A percentile compares a stretch with the other conserved stretches of the same genome.
Conservation (phyloP, 176 grass and related monocot species). For the Chloris gayana region DNA sequence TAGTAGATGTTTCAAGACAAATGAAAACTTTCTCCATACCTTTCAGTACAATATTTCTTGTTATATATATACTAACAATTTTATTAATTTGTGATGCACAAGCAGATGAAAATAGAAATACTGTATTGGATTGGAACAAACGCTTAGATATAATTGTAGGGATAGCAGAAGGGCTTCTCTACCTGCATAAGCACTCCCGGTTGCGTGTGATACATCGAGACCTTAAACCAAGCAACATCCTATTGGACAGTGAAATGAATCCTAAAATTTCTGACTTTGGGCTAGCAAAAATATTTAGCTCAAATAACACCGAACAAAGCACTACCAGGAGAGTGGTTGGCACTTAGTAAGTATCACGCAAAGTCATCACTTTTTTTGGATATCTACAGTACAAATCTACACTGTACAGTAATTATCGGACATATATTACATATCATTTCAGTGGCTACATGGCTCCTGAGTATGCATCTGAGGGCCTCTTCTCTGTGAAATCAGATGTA, state of each 20-base stretch:
- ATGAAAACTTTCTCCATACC: too few species aligned
- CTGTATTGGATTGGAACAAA: slow-evolving; percentile 37
- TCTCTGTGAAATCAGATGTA: slow-evolving; percentile 8
- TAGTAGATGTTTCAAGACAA: too few species aligned
- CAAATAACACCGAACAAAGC: slow-evolving; percentile 12
- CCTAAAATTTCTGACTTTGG: slow-evolving; percentile 51
- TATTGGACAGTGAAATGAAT: slow-evolving; percentile 39
- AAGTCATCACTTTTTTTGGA: too few species aligned
- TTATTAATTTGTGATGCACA: too few species aligned
- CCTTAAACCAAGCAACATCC: slow-evolving; percentile 59
- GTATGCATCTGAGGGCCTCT: slow-evolving; percentile 23
- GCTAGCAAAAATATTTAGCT: slow-evolving; percentile 53
- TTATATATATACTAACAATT: too few species aligned
- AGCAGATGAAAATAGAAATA: slow-evolving; percentile 34
- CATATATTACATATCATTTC: background rate
- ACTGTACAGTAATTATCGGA: too few species aligned
- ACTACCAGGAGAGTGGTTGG: slow-evolving; percentile 34
- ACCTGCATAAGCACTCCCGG: slow-evolving; percentile 52
- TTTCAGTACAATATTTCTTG: too few species aligned
- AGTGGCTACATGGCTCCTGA: slow-evolving; percentile 38
- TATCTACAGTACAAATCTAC: too few species aligned
- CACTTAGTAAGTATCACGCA: slow-evolving; percentile 13
- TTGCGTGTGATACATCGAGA: slow-evolving; percentile 51
- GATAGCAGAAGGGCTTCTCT: slow-evolving; percentile 49
- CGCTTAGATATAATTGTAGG: slow-evolving; percentile 34